Evolutionary conservation across 805 yeast species (phyloP), one percentile per base, ranked within the genome.

Genomic region (Torulaspora delbrueckii): DNA sequence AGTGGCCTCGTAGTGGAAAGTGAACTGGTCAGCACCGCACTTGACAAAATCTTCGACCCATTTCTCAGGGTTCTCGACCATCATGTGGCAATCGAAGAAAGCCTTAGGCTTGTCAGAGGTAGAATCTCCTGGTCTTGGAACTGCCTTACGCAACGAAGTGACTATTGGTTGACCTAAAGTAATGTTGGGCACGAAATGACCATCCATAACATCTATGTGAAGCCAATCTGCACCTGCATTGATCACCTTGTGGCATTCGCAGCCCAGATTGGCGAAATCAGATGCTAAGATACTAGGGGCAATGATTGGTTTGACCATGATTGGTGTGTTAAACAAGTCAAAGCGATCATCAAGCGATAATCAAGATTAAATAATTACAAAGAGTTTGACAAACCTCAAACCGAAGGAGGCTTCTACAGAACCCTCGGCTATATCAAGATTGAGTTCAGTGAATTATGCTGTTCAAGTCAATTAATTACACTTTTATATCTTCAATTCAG

Each of bases 151-250:
- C 61, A 90, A 76, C 27, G 86, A 79, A 45, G 80, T 70, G 40
- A 90, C 89, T 44, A 91, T 79, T 46, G 96, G 96, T 30, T 95
- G 88, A 22, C 99, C 99, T 59, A 93, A 73, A 1, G 96, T 83
- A 54, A 93, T 84, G 71, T 93, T 93, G 55, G 99, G 99, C 40
- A 93, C 99, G 64, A 93, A 93, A 68, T 91, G 90, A 40, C 99
- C 99, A 65, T 93, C 99, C 99, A 93, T 93, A 40, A 93, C 91
- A 68, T 93, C 99, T 43, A 93, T 81, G 68, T 93, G 99, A 51
- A 93, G 81, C 99, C 99, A 93, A 59, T 91, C 96, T 16, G 96
- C 95, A 19, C 86, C 84, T 46, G 84, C 75, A 42, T 79, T 77
- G 61, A 87, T 81, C 70, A 90, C 84, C 48, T 77, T 75, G 61